phyloP scores from a whole-genome alignment of 352 stramenopile species.

The Phytophthora palmivora region DNA sequence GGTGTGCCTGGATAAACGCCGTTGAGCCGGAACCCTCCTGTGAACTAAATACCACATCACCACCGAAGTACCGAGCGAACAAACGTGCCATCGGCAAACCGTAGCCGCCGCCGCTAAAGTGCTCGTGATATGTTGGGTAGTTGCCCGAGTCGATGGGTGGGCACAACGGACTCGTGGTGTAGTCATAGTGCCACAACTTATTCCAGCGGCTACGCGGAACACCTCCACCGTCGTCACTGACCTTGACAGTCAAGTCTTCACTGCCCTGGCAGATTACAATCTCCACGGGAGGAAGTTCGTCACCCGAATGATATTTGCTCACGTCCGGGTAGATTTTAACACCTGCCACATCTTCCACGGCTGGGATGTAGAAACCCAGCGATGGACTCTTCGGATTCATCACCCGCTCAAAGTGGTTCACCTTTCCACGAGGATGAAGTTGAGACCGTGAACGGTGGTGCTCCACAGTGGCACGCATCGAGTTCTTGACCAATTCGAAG shows the following conservation, averaged over 20 bases:
- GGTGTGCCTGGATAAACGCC: constrained; percentile 77
- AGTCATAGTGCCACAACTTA: constrained; percentile 98
- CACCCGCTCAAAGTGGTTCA: constrained; percentile 55
- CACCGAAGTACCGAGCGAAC: constrained; percentile 98
- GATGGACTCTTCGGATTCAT: constrained; percentile 69
- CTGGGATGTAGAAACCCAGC: constrained; percentile 67
- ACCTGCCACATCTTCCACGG: constrained; percentile 56
- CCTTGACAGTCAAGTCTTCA: constrained; percentile 96
- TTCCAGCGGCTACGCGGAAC: constrained; percentile 96
- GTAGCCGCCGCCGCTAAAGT: constrained; percentile 95
- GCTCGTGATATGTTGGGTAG: constrained; percentile 77
- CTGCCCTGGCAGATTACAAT: constrained; percentile 98
- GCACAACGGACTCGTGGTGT: constrained; percentile 93
- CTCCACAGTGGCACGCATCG: constrained; percentile 97
- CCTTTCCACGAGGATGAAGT: constrained; percentile 26
- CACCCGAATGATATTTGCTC: constrained; percentile 53
- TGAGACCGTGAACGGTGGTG: constrained; percentile 80
- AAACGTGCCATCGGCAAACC: constrained; percentile 90
- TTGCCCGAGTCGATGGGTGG: constrained; percentile 59
- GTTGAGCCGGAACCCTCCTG: constrained; percentile 99
- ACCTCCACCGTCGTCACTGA: constrained; percentile 97
- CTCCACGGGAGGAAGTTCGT: constrained; percentile 91
- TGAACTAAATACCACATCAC: constrained; percentile 97
- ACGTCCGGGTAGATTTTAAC: constrained; percentile 73
- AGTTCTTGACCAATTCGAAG: constrained; percentile 99